A percentile compares a stretch with the other conserved stretches of the same genome.
These are phyloP conservation scores for Mycosphaerelloides madeirae DNA, from an alignment of 2,329 filamentous ascomycete genomes.

Conservation along the genomic window DNA sequence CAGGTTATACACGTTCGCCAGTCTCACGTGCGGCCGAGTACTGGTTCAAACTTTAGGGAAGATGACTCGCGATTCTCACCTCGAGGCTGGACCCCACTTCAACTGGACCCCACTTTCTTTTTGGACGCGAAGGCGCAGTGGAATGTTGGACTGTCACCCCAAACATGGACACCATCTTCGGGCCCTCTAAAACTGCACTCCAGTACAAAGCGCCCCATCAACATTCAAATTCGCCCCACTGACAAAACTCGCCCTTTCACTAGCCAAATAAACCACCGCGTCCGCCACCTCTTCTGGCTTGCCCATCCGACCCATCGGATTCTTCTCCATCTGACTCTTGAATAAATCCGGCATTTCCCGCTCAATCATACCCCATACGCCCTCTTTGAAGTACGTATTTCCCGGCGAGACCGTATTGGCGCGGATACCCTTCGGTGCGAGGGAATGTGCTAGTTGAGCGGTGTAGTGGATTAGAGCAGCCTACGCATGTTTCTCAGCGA, in stretches of 20 bases:
- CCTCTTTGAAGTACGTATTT: constrained; percentile 32
- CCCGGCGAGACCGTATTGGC: constrained; percentile 34
- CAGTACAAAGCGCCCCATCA: constrained; percentile 27
- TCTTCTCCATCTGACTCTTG: constrained; percentile 20
- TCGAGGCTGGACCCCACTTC: too few relatives aligned
- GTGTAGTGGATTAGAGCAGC: constrained; percentile 37
- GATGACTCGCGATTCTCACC: too few relatives aligned
- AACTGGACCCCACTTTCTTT: neutral
- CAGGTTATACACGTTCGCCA: too few relatives aligned
- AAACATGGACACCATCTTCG: too few relatives aligned
- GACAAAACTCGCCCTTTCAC: constrained; percentile 27
- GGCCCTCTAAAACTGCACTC: constrained; percentile 26
- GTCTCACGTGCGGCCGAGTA: too few relatives aligned
- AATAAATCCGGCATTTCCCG: constrained; percentile 30
- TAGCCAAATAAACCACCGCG: constrained; percentile 41
- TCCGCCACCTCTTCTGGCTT: constrained; percentile 49
- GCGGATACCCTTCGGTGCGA: constrained; percentile 34
- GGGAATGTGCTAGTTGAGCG: constrained; percentile 31
- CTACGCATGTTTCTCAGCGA: too few relatives aligned
- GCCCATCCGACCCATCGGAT: constrained; percentile 45
- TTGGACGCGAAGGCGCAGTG: too few relatives aligned
- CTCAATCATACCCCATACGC: constrained; percentile 35
- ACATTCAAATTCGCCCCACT: constrained; percentile 29
- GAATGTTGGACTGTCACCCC: too few relatives aligned
- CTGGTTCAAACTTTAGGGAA: too few relatives aligned